These are phyloP conservation scores for Phytophthora palmivora DNA, from an alignment of 352 stramenopile genomes.

Conservation along the genomic window DNA sequence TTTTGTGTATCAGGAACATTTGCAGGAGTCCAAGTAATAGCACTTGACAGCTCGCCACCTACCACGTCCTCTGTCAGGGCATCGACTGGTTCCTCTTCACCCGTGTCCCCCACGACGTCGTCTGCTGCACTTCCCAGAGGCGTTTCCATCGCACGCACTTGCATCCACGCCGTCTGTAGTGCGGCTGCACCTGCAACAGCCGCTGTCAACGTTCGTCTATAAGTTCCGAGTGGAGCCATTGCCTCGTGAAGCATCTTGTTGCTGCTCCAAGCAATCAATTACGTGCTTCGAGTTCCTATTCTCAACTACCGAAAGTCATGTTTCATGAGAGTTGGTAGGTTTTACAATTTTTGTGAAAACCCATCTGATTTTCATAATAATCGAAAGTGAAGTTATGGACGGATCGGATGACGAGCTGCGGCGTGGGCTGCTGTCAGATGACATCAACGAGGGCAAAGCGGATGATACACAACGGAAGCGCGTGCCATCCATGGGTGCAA, in stretches of 20 bases:
- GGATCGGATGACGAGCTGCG: slow-evolving; percentile 30
- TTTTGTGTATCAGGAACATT: not conserved
- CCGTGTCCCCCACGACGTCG: slow-evolving; percentile 2
- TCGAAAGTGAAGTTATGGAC: slow-evolving; percentile 23
- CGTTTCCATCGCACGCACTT: slow-evolving; percentile 1
- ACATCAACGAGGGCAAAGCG: not conserved
- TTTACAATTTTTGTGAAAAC: slow-evolving; percentile 2
- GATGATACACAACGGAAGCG: not conserved
- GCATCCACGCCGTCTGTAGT: slow-evolving; percentile 13
- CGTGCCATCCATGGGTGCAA: slow-evolving; percentile 41
- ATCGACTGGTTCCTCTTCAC: slow-evolving; percentile 14
- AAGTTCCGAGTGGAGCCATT: slow-evolving; percentile 5
- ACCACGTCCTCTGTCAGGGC: slow-evolving; percentile 19
- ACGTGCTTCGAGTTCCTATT: slow-evolving; percentile 2
- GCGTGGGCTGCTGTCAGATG: slow-evolving; percentile 30
- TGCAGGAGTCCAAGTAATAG: not conserved
- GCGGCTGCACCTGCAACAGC: slow-evolving; percentile 1
- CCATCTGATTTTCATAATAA: not conserved
- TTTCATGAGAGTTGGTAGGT: slow-evolving; percentile 9
- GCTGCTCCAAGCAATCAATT: slow-evolving; percentile 19
- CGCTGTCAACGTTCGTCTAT: slow-evolving; percentile 2
- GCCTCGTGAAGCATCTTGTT: slow-evolving; percentile 14
- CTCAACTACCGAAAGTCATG: slow-evolving; percentile 24
- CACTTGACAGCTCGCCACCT: slow-evolving; percentile 1
- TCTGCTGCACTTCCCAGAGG: slow-evolving; percentile 7